A percentile compares a stretch with the other conserved stretches of the same genome.
Conservation (phyloP, 306 rosid species). For the Quercus parvula region DNA sequence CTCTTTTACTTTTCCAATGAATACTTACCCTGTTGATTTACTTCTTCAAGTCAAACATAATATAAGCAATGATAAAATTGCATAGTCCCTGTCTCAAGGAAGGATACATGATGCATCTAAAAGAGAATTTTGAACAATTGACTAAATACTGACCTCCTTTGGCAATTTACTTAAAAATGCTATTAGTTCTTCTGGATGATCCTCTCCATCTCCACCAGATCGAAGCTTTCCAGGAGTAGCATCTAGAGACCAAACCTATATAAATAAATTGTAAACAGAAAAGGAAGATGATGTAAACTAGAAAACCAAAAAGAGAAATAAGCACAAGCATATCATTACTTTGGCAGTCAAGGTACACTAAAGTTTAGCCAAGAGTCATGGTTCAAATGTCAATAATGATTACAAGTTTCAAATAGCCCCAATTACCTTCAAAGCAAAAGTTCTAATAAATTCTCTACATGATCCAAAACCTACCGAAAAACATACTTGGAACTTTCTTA, state of each 20-base stretch:
- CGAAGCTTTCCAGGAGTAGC: conserved; percentile 90
- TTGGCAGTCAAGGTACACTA: not conserved
- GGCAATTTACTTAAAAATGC: conserved; percentile 67
- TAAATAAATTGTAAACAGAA: conserved; percentile 19
- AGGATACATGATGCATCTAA: conserved; percentile 1
- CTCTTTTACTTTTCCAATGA: no score
- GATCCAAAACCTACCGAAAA: not conserved
- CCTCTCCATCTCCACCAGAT: conserved; percentile 94
- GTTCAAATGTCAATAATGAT: not conserved
- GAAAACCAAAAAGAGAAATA: not conserved
- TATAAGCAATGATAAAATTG: not conserved
- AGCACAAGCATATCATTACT: not conserved
- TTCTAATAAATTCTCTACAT: not conserved
- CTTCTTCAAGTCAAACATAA: not conserved
- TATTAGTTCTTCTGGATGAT: conserved; percentile 89
- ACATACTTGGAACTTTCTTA: not conserved
- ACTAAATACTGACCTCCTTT: conserved; percentile 53
- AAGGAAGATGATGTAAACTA: not conserved
- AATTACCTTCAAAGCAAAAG: not conserved
- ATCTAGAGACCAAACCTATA: conserved; percentile 90
- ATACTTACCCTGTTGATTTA: no score
- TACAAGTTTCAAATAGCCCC: not conserved
- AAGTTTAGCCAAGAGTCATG: not conserved
- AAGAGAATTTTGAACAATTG: conserved; percentile 12
- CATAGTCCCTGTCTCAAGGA: not conserved